A percentile compares a stretch with the other conserved stretches of the same genome.
phyloP scores from a whole-genome alignment of 257 asterid genomes.

The Solanum lycopersicoides region DNA sequence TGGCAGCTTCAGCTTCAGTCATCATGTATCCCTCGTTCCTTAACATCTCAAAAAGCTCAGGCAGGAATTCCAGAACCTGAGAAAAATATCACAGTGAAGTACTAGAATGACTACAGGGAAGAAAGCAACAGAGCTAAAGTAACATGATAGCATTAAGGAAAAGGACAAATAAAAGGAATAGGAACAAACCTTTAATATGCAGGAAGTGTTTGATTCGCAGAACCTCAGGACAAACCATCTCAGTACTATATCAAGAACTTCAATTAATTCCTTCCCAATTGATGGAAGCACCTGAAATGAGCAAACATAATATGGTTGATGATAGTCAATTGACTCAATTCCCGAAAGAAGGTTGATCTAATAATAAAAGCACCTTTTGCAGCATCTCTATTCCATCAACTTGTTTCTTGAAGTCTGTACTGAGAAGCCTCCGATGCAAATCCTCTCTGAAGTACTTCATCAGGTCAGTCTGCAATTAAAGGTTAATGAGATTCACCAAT shows the following conservation, averaged over 20 bases:
- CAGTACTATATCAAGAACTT: slow-evolving; percentile 82
- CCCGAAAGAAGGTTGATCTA: neutral
- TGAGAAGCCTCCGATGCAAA: slow-evolving; percentile 76
- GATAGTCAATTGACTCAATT: neutral
- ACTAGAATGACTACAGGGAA: neutral
- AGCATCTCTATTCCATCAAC: slow-evolving; percentile 99
- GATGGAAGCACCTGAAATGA: slow-evolving; percentile 75
- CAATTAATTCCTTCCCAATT: slow-evolving; percentile 58
- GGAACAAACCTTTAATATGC: slow-evolving; percentile 66
- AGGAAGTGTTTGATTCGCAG: slow-evolving; percentile 90
- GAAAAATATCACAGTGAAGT: slow-evolving; percentile 4
- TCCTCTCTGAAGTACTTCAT: slow-evolving; percentile 92
- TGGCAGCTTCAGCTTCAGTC: slow-evolving; percentile 96
- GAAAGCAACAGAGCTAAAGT: neutral
- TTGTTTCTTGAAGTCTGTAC: slow-evolving; percentile 92
- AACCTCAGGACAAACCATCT: slow-evolving; percentile 91
- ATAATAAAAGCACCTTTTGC: slow-evolving; percentile 59
- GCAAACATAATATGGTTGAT: slow-evolving; percentile 10
- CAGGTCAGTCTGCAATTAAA: slow-evolving; percentile 56
- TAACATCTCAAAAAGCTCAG: slow-evolving; percentile 82
- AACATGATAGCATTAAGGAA: neutral
- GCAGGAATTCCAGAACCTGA: slow-evolving; percentile 97
- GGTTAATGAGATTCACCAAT: neutral
- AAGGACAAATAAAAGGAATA: neutral
- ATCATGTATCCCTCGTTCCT: slow-evolving; percentile 73